Evolutionary conservation across 2,329 filamentous ascomycete species (phyloP).

Genomic region (Aulographum hederae): DNA sequence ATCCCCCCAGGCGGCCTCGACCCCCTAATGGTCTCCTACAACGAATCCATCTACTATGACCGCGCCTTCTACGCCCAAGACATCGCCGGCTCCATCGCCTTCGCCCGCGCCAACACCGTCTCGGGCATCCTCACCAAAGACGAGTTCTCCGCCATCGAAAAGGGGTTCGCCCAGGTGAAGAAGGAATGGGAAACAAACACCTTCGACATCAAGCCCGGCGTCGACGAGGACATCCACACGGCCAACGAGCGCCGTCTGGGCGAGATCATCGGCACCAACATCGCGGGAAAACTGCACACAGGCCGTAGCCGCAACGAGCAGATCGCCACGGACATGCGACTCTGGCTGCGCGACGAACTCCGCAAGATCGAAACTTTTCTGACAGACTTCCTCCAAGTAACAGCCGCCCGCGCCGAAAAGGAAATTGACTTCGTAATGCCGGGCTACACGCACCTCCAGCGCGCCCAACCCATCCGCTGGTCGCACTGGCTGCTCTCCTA

Average conservation of each 20-base stretch:
- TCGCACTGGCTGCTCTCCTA: constrained; percentile 67
- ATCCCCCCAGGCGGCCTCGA: constrained; percentile 50
- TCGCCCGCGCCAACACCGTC: constrained; percentile 62
- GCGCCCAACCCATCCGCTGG: constrained; percentile 66
- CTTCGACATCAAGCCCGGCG: constrained; percentile 26
- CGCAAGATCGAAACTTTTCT: constrained; percentile 51
- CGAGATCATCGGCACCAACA: constrained; percentile 72
- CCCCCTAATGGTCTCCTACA: constrained; percentile 74
- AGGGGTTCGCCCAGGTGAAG: constrained; percentile 43
- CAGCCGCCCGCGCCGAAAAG: constrained; percentile 48
- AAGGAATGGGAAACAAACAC: constrained; percentile 27
- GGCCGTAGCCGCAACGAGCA: constrained; percentile 75
- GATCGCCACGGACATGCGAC: constrained; percentile 73
- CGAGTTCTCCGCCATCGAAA: constrained; percentile 59
- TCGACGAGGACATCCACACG: constrained; percentile 37
- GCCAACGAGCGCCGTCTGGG: constrained; percentile 38
- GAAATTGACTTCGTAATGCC: constrained; percentile 71
- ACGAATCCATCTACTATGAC: constrained; percentile 65
- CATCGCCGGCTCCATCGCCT: constrained; percentile 64
- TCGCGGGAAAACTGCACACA: constrained; percentile 83
- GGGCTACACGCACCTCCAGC: constrained; percentile 75
- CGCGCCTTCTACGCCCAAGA: constrained; percentile 62
- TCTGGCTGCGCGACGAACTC: constrained; percentile 69
- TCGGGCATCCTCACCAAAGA: constrained; percentile 52
- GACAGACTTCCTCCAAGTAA: constrained; percentile 49